Base-by-base conservation (phyloP, 2,329 filamentous ascomycete genomes). In the Lecanicillium sp. region DNA sequence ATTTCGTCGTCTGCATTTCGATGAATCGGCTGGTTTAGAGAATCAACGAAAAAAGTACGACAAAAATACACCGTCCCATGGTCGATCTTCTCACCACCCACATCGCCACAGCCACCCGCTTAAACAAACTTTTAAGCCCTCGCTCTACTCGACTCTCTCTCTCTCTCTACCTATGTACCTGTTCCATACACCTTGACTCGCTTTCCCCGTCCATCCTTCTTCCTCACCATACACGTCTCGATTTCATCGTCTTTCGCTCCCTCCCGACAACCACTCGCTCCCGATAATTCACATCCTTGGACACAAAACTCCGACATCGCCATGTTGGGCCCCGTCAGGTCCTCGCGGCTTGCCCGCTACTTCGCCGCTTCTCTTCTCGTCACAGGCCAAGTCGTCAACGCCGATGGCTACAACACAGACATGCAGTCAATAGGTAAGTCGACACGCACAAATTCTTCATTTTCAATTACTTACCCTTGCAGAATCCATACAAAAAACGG, bases 401-500 rank as follows among this genome's bases (percentile, higher is more conserved):
- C 47, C 12, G 26, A 35, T 15, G 47, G 40, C 15, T 49, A 49
- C 36, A 44, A 23, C 33, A 17, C 40, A 7, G 41, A 49, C 19
- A 12, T 49, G 15, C 39, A 15, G 6, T 49, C 47, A 10, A 27
- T 38, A 15, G 29, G 47, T 44, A 21, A 15, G 41, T 44, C 12
- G 7, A 15, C 11, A n/a, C 20, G 2, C 33, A 23, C 32, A 35
- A 35, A n/a, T n/a, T 11, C n/a, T 2, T 24, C 5, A 12, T 19
- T 5, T 20, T 14, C 20, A 14, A 12, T n/a, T 26, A 26, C 40
- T 49, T 20, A 49, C 15, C 0, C 3, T 14, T 48, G 21, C 52
- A 81, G 77, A 70, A 36, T 79, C 75, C 2, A 61, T 80, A 51
- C 73, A 66, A 50, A 58, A 63, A 30, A 66, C 74, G 10, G 68